phyloP scores from a whole-genome alignment of 441 rosid species.

The Populus trichocarpa region DNA sequence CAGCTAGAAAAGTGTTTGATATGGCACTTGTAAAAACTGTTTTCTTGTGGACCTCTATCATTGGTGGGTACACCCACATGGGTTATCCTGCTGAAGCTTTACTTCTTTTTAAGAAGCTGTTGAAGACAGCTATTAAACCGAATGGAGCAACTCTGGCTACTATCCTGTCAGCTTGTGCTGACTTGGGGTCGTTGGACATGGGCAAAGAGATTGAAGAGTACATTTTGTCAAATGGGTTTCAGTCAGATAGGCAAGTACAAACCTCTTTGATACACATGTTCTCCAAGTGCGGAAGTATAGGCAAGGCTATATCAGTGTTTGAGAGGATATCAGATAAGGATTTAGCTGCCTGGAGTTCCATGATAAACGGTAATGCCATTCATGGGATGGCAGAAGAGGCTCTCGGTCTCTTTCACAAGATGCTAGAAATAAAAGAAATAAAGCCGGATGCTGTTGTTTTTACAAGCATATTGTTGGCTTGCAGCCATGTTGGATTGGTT shows the following conservation, averaged over 20 bases:
- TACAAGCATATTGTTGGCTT: slow-evolving; percentile 63
- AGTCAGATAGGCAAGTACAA: slow-evolving; percentile 40
- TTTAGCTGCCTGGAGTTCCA: slow-evolving; percentile 66
- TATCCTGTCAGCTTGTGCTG: slow-evolving; percentile 63
- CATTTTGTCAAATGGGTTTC: slow-evolving; percentile 49
- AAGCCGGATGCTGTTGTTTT: slow-evolving; percentile 43
- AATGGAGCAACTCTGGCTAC: slow-evolving; percentile 72
- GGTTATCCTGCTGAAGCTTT: slow-evolving; percentile 56
- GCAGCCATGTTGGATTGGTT: slow-evolving; percentile 71
- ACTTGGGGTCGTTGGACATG: slow-evolving; percentile 54
- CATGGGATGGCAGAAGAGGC: slow-evolving; percentile 60
- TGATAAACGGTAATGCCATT: slow-evolving; percentile 66
- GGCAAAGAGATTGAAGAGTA: slow-evolving; percentile 66
- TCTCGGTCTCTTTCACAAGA: slow-evolving; percentile 33
- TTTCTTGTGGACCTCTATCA: slow-evolving; percentile 74
- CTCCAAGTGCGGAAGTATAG: slow-evolving; percentile 61
- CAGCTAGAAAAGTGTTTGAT: slow-evolving; percentile 48
- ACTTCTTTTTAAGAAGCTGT: slow-evolving; percentile 46
- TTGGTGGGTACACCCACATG: slow-evolving; percentile 50
- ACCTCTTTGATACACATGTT: slow-evolving; percentile 72
- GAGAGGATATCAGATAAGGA: slow-evolving; percentile 51
- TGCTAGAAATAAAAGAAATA: slow-evolving; percentile 24
- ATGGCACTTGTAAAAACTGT: slow-evolving; percentile 38
- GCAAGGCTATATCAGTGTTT: slow-evolving; percentile 39
- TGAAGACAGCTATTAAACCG: slow-evolving; percentile 37